A percentile compares a stretch with the other conserved stretches of the same genome.
These are phyloP conservation scores for Clavispora vitiphila DNA, from an alignment of 805 yeast genomes.

Conservation along the genomic window DNA sequence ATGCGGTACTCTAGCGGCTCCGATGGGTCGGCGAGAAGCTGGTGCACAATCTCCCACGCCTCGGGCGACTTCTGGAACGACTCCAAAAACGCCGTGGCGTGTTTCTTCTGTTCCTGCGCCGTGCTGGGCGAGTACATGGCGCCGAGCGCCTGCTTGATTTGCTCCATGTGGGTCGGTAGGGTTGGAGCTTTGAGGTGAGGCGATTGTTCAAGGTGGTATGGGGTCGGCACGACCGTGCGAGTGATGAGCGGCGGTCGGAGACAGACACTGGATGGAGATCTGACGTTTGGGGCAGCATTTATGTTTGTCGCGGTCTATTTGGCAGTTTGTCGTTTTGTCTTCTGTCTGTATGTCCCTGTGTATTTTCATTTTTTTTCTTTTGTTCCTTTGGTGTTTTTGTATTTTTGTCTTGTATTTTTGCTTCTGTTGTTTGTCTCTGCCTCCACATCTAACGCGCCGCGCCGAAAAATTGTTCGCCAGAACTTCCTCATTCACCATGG, in stretches of 20 bases:
- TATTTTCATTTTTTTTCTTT: too few relatives aligned
- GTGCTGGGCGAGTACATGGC: conserved; percentile 42
- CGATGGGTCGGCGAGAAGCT: conserved; percentile 38
- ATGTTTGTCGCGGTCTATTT: too few relatives aligned
- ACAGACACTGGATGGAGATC: too few relatives aligned
- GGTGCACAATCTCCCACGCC: conserved; percentile 74
- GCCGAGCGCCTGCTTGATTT: conserved; percentile 42
- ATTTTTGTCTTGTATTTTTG: too few relatives aligned
- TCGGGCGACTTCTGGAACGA: conserved; percentile 74
- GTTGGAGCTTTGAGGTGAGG: background rate
- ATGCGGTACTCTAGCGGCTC: conserved; percentile 55
- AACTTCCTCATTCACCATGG: conserved; percentile 12
- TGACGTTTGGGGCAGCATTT: too few relatives aligned
- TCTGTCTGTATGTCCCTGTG: too few relatives aligned
- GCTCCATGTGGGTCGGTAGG: conserved; percentile 12
- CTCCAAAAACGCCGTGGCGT: conserved; percentile 58
- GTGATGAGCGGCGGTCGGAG: too few relatives aligned
- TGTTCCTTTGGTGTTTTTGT: too few relatives aligned
- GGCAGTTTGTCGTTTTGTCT: too few relatives aligned
- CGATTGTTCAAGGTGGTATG: background rate
- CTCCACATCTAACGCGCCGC: too few relatives aligned
- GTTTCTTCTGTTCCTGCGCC: conserved; percentile 41
- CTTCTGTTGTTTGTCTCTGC: too few relatives aligned
- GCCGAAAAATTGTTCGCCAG: background rate
- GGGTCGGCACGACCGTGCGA: background rate